Evolutionary conservation across 2,329 filamentous ascomycete genomes (phyloP), one percentile per base, ranked within the genome.

Genomic region (Cladophialophora exuberans): DNA sequence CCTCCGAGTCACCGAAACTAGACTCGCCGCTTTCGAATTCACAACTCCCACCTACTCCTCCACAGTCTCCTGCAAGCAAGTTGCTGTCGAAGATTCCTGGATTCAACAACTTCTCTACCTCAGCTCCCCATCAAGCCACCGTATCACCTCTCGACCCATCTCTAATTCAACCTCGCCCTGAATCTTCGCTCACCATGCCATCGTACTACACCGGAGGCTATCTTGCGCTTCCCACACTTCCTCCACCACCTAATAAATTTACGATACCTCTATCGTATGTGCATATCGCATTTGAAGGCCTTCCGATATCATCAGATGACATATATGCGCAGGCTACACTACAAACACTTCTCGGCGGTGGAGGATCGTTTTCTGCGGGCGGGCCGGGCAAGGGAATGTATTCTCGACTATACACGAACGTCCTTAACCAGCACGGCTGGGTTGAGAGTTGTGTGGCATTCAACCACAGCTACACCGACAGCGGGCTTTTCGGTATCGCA

Each of bases 341-440:
- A 1, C 95, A 97, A 73, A 97, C 91, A 1, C 87, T 99, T 7
- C 89, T 99, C 28, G 94, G 94, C 54, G 94, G 94, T 43, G 94
- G 94, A 44, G 94, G 94, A 20, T 97, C 92, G 52, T 99, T 99
- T 78, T 96, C 90, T 13, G 94, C 94, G 50, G 94, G 94, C 65
- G 94, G 94, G 0, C 94, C 94, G 3, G 94, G 94, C 49, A 99
- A 99, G 78, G 94, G 94, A 71, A 99, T 99, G 94, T 97, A 97
- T 79, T 96, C 90, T 31, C 88, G 94, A 10, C 83, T 99, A 6
- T 99, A 97, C 79, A 97, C 92, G 61, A 96, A 97, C 70, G 93
- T 97, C 0, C 83, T 99, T 47, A 99, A 99, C 78, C 92, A 97
- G 75, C 87, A 96, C 75, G 90, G 89, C 64, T 99, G 93, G 93